phyloP scores from a whole-genome alignment of 805 yeast species.

The Starmera amethionina region DNA sequence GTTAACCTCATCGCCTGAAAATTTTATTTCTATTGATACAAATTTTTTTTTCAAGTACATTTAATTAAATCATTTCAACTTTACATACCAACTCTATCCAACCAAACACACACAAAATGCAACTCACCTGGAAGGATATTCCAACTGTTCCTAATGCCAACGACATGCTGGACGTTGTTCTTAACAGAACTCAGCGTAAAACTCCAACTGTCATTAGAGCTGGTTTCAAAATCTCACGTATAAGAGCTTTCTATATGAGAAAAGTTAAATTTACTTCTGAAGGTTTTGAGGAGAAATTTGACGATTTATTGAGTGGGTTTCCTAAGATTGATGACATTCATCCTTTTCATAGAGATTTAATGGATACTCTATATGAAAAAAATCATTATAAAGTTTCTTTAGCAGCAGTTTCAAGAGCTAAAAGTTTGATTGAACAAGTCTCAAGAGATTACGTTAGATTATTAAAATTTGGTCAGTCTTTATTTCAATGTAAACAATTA shows the following conservation, averaged over 20 bases:
- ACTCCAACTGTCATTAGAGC: constrained; percentile 98
- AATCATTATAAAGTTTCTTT: constrained; percentile 95
- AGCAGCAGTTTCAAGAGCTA: constrained; percentile 91
- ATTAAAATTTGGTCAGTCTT: constrained; percentile 93
- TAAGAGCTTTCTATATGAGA: constrained; percentile 95
- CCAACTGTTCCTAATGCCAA: constrained; percentile 89
- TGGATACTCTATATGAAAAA: constrained; percentile 96
- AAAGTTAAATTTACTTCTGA: constrained; percentile 94
- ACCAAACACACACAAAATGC: constrained; percentile 46
- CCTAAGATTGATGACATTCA: constrained; percentile 97
- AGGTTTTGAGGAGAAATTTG: constrained; percentile 89
- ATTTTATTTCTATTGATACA: not conserved
- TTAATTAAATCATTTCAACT: not conserved
- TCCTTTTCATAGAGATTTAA: constrained; percentile 95
- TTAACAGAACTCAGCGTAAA: constrained; percentile 96
- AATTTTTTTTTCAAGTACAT: not conserved
- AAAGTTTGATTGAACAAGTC: constrained; percentile 89
- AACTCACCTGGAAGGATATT: constrained; percentile 96
- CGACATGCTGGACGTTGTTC: constrained; percentile 91
- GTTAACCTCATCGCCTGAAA: constrained; percentile 1
- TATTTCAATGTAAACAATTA: constrained; percentile 97
- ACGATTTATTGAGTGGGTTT: constrained; percentile 76
- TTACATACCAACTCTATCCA: not conserved
- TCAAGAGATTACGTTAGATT: constrained; percentile 91
- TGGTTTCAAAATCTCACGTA: constrained; percentile 93